phyloP scores from a whole-genome alignment of 2,329 filamentous ascomycete species.

The Claviceps pusilla region DNA sequence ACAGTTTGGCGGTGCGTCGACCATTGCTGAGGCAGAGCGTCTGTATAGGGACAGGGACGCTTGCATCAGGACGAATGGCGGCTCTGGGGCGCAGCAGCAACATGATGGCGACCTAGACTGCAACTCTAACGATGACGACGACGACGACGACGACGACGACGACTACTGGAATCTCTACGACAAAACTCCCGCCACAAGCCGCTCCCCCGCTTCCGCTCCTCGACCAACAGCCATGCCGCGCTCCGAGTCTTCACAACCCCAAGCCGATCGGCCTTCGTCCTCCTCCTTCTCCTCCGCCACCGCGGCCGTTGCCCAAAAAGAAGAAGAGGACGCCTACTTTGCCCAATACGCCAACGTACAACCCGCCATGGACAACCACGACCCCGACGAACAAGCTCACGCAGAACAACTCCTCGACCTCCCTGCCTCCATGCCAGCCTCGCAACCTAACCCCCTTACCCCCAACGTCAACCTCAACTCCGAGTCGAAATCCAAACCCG shows the following conservation, averaged over 20 bases:
- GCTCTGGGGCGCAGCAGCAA: conserved; percentile 1
- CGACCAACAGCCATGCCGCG: conserved; percentile 11
- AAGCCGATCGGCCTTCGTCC: neutral
- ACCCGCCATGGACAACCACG: conserved; percentile 65
- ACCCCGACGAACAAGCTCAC: conserved; percentile 53
- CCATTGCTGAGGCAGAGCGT: conserved; percentile 46
- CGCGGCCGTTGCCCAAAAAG: no score
- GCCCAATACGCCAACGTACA: conserved; percentile 65
- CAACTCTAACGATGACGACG: neutral
- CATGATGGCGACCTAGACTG: neutral
- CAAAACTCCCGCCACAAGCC: conserved; percentile 47
- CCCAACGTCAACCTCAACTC: neutral
- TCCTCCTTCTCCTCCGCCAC: conserved; percentile 20
- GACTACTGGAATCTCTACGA: conserved; percentile 73
- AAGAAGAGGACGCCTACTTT: conserved; percentile 54
- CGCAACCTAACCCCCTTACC: neutral
- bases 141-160: conserved; percentile 24
- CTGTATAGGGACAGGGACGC: conserved; percentile 25
- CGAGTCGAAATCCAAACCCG: neutral
- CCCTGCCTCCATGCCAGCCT: conserved; percentile 10
- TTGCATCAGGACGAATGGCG: conserved; percentile 7
- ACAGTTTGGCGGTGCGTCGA: conserved; percentile 33
- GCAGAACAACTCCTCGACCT: conserved; percentile 19
- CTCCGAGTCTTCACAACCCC: neutral
- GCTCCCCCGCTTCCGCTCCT: conserved; percentile 42